A percentile compares a stretch with the other conserved stretches of the same genome.
Conservation (phyloP, 805 yeast genomes). For the Candida silvicultrix region DNA sequence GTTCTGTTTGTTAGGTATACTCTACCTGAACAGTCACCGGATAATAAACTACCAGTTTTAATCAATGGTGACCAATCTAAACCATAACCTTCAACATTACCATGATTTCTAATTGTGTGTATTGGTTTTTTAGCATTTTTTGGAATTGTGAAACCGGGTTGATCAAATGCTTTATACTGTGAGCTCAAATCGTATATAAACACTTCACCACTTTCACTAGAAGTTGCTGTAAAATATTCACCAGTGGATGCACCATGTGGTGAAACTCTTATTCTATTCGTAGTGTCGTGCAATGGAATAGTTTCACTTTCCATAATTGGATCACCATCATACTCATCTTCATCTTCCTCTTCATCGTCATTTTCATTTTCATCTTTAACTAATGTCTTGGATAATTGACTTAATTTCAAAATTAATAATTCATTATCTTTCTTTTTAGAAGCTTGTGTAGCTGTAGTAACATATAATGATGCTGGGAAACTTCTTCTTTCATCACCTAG, state of each 20-base stretch:
- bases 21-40: constrained; percentile 88
- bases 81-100: constrained; percentile 96
- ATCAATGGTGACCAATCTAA: constrained; percentile 92
- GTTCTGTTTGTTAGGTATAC: constrained; percentile 74
- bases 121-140: constrained; percentile 73
- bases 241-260: constrained; percentile 71
- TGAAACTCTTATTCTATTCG: constrained; percentile 81
- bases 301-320: constrained; percentile 85
- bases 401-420: constrained; percentile 73
- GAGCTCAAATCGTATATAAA: constrained; percentile 74
- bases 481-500: constrained; percentile 84
- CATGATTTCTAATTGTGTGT: constrained; percentile 79
- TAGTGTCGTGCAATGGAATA: constrained; percentile 73
- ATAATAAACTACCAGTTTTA: constrained; percentile 70
- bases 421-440: constrained; percentile 82
- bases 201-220: constrained; percentile 89
- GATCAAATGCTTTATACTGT: constrained; percentile 77
- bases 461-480: constrained; percentile 80
- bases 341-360: constrained; percentile 66
- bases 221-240: constrained; percentile 80
- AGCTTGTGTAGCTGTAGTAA: constrained; percentile 94
- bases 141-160: constrained; percentile 80
- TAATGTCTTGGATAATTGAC: constrained; percentile 77
- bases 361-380: constrained; percentile 77
- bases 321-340: constrained; percentile 65